phyloP scores from a whole-genome alignment of 306 rosid genomes.

The Begonia loranthoides region DNA sequence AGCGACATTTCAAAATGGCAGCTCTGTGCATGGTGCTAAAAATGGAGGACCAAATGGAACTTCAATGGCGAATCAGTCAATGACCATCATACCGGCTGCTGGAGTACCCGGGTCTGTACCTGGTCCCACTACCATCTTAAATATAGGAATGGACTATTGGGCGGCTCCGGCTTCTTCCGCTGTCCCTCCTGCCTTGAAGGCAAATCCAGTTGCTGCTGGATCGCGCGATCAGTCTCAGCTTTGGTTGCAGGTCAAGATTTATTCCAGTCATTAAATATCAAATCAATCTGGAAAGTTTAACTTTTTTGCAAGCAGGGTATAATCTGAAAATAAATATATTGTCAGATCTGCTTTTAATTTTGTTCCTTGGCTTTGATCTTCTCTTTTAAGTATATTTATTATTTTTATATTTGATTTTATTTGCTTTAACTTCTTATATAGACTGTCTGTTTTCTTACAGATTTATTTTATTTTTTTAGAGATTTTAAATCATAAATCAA shows the following conservation, averaged over 20 bases:
- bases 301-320: not conserved
- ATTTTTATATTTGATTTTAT: too few species aligned
- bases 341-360: too few species aligned
- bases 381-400: too few species aligned
- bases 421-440: too few species aligned
- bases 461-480: too few species aligned
- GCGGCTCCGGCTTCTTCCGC: constrained; percentile 57
- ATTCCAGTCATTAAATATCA: not conserved
- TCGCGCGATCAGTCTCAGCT: constrained; percentile 89
- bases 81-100: constrained; percentile 40
- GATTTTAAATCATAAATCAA: too few species aligned
- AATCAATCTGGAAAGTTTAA: not conserved
- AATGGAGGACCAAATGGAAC: constrained; percentile 65
- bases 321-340: too few species aligned
- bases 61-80: constrained; percentile 49
- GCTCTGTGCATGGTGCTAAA: constrained; percentile 46
- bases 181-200: constrained; percentile 59
- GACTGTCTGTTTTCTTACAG: too few species aligned
- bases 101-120: constrained; percentile 66
- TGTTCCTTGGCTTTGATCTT: too few species aligned
- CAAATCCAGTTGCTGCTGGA: constrained; percentile 63
- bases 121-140: constrained; percentile 86
- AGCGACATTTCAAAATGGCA: constrained; percentile 79
- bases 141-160: constrained; percentile 99
- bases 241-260: constrained; percentile 65